These are phyloP conservation scores for Tylopilus sp. DNA, from an alignment of 768 basidiomycete genomes.

Conservation along the genomic window DNA sequence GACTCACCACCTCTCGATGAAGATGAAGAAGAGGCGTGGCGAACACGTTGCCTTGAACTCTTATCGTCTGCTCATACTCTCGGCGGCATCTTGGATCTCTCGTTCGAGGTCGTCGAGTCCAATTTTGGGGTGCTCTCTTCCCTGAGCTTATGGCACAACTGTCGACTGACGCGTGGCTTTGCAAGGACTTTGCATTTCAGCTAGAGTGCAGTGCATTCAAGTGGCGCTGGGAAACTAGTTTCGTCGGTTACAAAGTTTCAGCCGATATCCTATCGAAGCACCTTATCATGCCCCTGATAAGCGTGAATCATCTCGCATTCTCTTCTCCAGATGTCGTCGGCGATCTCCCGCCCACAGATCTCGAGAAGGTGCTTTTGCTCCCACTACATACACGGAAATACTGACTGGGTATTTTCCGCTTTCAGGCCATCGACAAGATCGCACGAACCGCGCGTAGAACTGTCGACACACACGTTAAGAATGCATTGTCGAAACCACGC, in stretches of 20 bases:
- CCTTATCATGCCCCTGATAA: slow-evolving; percentile 74
- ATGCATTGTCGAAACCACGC: slow-evolving; percentile 66
- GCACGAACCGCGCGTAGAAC: slow-evolving; percentile 67
- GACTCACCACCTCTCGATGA: slow-evolving; percentile 28
- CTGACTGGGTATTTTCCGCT: slow-evolving; percentile 7
- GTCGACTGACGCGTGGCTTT: slow-evolving; percentile 13
- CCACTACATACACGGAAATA: slow-evolving; percentile 1
- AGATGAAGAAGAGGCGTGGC: slow-evolving; percentile 61
- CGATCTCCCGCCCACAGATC: slow-evolving; percentile 52
- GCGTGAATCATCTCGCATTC: slow-evolving; percentile 64
- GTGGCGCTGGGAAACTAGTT: slow-evolving; percentile 79
- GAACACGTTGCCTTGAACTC: slow-evolving; percentile 49
- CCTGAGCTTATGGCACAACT: slow-evolving; percentile 2
- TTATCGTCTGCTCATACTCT: slow-evolving; percentile 60
- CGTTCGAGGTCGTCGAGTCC: slow-evolving; percentile 59
- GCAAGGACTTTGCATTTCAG: slow-evolving; percentile 64
- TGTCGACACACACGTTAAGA: slow-evolving; percentile 67
- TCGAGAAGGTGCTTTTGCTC: slow-evolving; percentile 54
- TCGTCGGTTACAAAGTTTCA: slow-evolving; percentile 58
- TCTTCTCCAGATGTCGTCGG: slow-evolving; percentile 54
- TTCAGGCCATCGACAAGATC: slow-evolving; percentile 64
- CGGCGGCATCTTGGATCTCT: slow-evolving; percentile 52
- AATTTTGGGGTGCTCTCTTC: slow-evolving; percentile 49
- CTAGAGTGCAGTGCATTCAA: slow-evolving; percentile 58
- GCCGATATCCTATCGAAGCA: slow-evolving; percentile 77